Evolutionary conservation across 202 grass and related monocot genomes (phyloP), one percentile per base, ranked within the genome.

Genomic region (Bolboschoenoplectus hybrid): DNA sequence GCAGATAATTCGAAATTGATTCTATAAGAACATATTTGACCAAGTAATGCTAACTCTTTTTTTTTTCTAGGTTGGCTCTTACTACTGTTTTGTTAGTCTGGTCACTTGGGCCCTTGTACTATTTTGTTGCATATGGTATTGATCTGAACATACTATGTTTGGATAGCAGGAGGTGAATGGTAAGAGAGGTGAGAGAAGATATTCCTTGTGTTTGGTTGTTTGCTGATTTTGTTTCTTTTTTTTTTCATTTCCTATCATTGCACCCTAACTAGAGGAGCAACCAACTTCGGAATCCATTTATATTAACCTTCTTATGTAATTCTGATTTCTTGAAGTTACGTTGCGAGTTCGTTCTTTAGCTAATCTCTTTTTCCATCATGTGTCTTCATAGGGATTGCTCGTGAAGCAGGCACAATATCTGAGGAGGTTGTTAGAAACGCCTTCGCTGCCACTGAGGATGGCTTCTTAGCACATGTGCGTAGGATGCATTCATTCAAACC

Each of bases 361-460:
- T 72, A 72, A 72, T 47, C 17, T 72, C 2, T 47, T n/a, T 73
- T 10, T 9, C n/a, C 73, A 55, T 35, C 9, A 7, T 52, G 26
- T 10, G 7, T 86, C 74, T 76, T 75, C 74, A 64, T 80, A 98
- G 96, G 91, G 32, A 84, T 94, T 73, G 96, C 90, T 78, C 89
- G 80, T 82, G 91, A 98, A 88, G 69, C 56, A 50, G 96, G 96
- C 87, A 88, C 90, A 13, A 88, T 98, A 68, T 94, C 89, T 57
- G 96, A 94, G 89, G 91, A 95, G 81, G 87, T 95, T 64, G 91
- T 98, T 74, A 90, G 90, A 87, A 95, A 77, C 57, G 96, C 96
- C 7, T 95, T 95, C 85, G 90, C 93, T 67, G 89, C 91, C 56
- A 98, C 96, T 71, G 96, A 98, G 89, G 87, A 95, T 80, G 96